Evolutionary conservation across 306 rosid species (phyloP).

Genomic region (Begonia masoniana): DNA sequence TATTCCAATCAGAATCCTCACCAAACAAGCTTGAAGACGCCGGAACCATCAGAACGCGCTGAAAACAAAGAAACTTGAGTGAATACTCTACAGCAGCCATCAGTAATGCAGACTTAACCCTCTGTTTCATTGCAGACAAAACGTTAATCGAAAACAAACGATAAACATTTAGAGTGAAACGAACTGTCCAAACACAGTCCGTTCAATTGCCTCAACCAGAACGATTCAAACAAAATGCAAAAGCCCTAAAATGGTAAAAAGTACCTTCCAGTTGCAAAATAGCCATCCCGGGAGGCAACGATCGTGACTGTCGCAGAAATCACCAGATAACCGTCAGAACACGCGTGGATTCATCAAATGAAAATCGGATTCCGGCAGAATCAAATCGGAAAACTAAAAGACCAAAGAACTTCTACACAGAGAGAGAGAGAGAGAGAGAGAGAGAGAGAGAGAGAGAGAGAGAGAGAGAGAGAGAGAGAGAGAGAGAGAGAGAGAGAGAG

Average conservation of each 20-base stretch:
- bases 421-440: neutral
- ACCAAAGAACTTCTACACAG: neutral
- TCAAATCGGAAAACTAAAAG: neutral
- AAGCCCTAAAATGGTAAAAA: constrained; percentile 1
- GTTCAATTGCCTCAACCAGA: constrained; percentile 5
- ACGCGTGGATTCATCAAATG: constrained; percentile 18
- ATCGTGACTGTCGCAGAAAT: constrained; percentile 9
- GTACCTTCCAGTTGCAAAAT: constrained; percentile 24
- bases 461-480: neutral
- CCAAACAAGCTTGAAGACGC: constrained; percentile 72
- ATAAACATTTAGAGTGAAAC: neutral
- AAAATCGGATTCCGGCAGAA: neutral
- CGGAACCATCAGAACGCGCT: constrained; percentile 46
- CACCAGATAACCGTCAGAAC: constrained; percentile 9
- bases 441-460: constrained; percentile 1
- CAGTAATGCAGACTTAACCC: constrained; percentile 11
- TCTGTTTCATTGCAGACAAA: constrained; percentile 55
- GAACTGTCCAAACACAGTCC: constrained; percentile 9
- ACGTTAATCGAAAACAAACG: constrained; percentile 5
- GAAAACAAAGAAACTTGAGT: constrained; percentile 32
- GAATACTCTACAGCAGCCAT: constrained; percentile 33
- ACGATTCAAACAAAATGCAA: neutral
- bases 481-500: neutral
- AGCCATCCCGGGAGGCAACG: constrained; percentile 21
- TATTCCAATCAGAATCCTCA: constrained; percentile 81